phyloP scores from a whole-genome alignment of 2,329 filamentous ascomycete species.

The Cytospora paraplurivora region DNA sequence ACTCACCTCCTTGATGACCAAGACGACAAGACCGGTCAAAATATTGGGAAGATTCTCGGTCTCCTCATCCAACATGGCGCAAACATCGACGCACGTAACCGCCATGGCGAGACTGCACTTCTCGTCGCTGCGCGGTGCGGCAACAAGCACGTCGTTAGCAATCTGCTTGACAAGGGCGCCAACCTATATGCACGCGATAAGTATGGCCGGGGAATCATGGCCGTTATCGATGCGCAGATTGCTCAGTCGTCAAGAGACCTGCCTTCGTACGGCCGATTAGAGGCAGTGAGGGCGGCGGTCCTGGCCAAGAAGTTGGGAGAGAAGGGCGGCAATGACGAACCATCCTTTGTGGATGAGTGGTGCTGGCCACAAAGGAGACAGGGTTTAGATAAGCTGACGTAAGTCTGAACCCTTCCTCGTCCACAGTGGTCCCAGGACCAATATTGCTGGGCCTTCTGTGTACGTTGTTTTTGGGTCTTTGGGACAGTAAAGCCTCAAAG shows the following conservation, averaged over 20 bases:
- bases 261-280: slow-evolving; percentile 22
- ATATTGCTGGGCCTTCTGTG: not conserved
- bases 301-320: slow-evolving; percentile 22
- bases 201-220: slow-evolving; percentile 47
- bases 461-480: too few species aligned
- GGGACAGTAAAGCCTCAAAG: too few species aligned
- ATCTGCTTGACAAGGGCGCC: slow-evolving; percentile 49
- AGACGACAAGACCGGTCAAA: slow-evolving; percentile 49
- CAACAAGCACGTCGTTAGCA: slow-evolving; percentile 53
- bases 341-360: slow-evolving; percentile 25
- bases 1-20: slow-evolving; percentile 53
- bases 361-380: not conserved
- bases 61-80: slow-evolving; percentile 47
- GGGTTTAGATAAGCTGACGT: not conserved
- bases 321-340: slow-evolving; percentile 19
- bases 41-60: slow-evolving; percentile 48
- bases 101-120: slow-evolving; percentile 56
- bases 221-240: slow-evolving; percentile 48
- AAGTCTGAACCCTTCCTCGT: not conserved
- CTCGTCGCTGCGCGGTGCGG: slow-evolving; percentile 57
- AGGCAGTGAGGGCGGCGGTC: slow-evolving; percentile 22
- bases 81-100: slow-evolving; percentile 53
- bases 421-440: too few species aligned
- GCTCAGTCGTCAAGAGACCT: slow-evolving; percentile 14
- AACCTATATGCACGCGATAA: slow-evolving; percentile 51